Evolutionary conservation across 2,329 filamentous ascomycete species (phyloP).

Genomic region (Neodidymelliopsis sp.): DNA sequence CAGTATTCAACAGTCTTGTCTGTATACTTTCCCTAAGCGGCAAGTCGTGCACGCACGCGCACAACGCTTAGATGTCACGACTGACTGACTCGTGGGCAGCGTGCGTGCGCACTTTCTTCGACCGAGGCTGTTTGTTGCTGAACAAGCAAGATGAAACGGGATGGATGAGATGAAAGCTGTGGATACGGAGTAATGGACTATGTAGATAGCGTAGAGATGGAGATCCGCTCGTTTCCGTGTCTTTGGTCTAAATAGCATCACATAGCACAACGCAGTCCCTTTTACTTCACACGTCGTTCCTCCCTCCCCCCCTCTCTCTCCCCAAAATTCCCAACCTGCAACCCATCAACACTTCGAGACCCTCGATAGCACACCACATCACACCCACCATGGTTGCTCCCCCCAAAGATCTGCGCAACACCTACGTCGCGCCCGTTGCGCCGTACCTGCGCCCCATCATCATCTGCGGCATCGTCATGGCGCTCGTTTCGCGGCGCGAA

Average conservation of each 20-base stretch:
- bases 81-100: slow-evolving; percentile 2
- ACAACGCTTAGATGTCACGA: not conserved
- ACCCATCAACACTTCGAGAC: not conserved
- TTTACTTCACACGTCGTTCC: too few species aligned
- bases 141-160: not conserved
- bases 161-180: too few species aligned
- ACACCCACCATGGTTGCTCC: not conserved
- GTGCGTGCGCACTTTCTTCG: not conserved
- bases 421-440: slow-evolving; percentile 24
- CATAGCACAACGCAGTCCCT: too few species aligned
- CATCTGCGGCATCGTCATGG: slow-evolving; percentile 35
- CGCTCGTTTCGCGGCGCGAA: slow-evolving; percentile 25
- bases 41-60: slow-evolving; percentile 22
- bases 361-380: not conserved
- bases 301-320: not conserved
- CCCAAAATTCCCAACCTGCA: not conserved
- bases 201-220: too few species aligned
- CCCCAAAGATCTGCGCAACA: slow-evolving; percentile 27
- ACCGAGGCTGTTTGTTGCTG: slow-evolving; percentile 7
- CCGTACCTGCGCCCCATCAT: slow-evolving; percentile 31
- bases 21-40: slow-evolving; percentile 32
- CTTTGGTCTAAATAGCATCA: too few species aligned
- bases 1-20: slow-evolving; percentile 37
- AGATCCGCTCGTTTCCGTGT: too few species aligned
- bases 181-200: too few species aligned